Evolutionary conservation across 139 green algal species (phyloP), one percentile per base, ranked within the genome.

Genomic region (Chlamydomonas schloesseri): DNA sequence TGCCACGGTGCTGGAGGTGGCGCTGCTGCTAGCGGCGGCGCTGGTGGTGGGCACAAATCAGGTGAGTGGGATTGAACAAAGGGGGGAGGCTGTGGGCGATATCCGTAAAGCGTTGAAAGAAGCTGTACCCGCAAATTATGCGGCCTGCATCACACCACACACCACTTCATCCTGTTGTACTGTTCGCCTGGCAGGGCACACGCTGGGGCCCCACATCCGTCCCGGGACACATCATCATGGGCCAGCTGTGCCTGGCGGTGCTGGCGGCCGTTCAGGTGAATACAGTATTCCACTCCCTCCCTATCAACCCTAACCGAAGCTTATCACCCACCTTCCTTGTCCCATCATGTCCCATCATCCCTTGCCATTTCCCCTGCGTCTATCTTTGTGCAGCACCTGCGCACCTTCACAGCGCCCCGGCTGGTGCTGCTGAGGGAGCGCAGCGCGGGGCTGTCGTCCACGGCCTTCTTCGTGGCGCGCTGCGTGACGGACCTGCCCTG

Each of bases 401-500:
- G 37, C 23, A 75, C 62, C 6, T 84, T 84, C 18, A 23, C 46
- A 3, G 10, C 62, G 0, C 28, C 74, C 53, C 69, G 50, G 5
- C 28, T 89, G 33, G 31, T 90, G 4, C 3, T 90, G 20, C 23
- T 26, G 21, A 73, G 88, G 8, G 88, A 92, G 80, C 50, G 78
- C 9, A 46, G 31, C 37, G 73, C 67, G 4, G 89, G 89, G 29
- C 53, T 92, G 53, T 81, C 57, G 36, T 31, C 81, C 55, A 65
- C 71, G 47, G 89, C 89, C 65, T 88, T 74, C 67, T 89, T 89
- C 71, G 11, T 82, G 24, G 77, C 84, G 11, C 64, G 77, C 1
- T 88, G 83, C 58, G 3, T 89, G 1, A 84, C 88, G 0, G 89
- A 93, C 77, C 14, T 90, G 4, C 57, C 60, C 20, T 93, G 89